Base-by-base conservation (phyloP, 768 basidiomycete genomes). In the Hypholoma fasciculare region DNA sequence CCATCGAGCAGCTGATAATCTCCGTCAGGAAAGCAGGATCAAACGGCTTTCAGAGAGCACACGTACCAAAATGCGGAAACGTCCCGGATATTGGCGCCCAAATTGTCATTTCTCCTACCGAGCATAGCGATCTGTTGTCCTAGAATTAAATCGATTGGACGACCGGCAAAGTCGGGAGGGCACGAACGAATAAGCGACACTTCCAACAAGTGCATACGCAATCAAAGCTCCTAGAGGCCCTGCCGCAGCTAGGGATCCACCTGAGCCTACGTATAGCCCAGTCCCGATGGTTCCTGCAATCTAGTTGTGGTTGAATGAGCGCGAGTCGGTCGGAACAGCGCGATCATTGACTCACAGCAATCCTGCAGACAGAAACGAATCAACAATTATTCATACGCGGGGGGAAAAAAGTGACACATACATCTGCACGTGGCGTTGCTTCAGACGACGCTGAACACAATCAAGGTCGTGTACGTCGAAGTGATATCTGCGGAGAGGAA, bases 391-490 rank as follows among this genome's bases (percentile, higher is more conserved):
- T 16, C 17, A 26, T 57, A 34, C 9, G 30, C 30, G 30, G 30
- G 26, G 20, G 58, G 7, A 59, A 26, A 39, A 37, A 16, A 20
- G 17, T 46, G 46, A 17, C 43, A 72, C 82, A 51, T 65, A 86
- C 89, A 91, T 91, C 68, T 90, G 89, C 9, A 89, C 85, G 82
- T 90, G 89, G 36, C 89, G 83, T 71, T 90, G 88, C 71, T 89
- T 84, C 39, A 91, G 78, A 37, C 82, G 81, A 27, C 89, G 82
- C 63, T 91, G 89, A 4, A 92, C 88, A 27, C 76, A 78, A 65
- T 91, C 90, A 49, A 86, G 74, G 67, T 88, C 86, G 53, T 81
- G 78, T 16, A 74, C 78, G 61, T 87, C 82, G 59, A 88, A 82
- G 43, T 78, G 74, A 69, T 76, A 75, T 37, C 78, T 76, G 54